phyloP scores from a whole-genome alignment of 73 alveolate genomes.

The Paramecium pentaurelia region DNA sequence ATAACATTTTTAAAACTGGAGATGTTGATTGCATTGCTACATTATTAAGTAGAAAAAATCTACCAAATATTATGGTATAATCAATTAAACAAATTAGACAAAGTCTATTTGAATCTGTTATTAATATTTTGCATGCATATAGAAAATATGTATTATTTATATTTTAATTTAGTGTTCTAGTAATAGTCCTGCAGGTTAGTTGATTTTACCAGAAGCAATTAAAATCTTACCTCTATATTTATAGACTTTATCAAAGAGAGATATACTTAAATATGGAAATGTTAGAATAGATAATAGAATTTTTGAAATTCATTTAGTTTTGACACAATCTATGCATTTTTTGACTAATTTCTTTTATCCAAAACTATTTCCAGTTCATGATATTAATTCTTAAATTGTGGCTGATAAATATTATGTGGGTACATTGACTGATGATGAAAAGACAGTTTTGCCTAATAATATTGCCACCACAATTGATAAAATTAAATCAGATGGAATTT shows the following conservation, averaged over 20 bases:
- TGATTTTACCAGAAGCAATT: slow-evolving; percentile 71
- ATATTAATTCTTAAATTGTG: not conserved
- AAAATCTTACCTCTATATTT: slow-evolving; percentile 64
- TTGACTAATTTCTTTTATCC: slow-evolving; percentile 70
- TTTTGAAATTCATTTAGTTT: slow-evolving; percentile 51
- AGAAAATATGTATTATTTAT: slow-evolving; percentile 50
- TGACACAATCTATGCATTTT: slow-evolving; percentile 60
- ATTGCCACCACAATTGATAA: slow-evolving; percentile 46
- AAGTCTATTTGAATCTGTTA: slow-evolving; percentile 57
- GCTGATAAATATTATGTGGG: slow-evolving; percentile 33
- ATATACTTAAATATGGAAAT: slow-evolving; percentile 54
- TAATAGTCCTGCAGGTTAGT: slow-evolving; percentile 65
- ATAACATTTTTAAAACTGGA: slow-evolving; percentile 65
- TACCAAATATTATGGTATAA: slow-evolving; percentile 39
- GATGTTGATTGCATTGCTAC: slow-evolving; percentile 70
- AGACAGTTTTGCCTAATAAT: slow-evolving; percentile 66
- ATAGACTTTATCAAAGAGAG: slow-evolving; percentile 60
- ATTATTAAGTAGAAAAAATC: slow-evolving; percentile 38
- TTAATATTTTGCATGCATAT: slow-evolving; percentile 60
- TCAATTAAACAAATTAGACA: slow-evolving; percentile 61
- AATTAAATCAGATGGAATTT: slow-evolving; percentile 55
- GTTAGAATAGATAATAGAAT: slow-evolving; percentile 70
- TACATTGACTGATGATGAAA: slow-evolving; percentile 46
- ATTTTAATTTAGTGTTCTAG: slow-evolving; percentile 47
- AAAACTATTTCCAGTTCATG: slow-evolving; percentile 65